Evolutionary conservation across 129 eudicot species (phyloP), one percentile per base, ranked within the genome.

Genomic region (Centaurea solstitialis): DNA sequence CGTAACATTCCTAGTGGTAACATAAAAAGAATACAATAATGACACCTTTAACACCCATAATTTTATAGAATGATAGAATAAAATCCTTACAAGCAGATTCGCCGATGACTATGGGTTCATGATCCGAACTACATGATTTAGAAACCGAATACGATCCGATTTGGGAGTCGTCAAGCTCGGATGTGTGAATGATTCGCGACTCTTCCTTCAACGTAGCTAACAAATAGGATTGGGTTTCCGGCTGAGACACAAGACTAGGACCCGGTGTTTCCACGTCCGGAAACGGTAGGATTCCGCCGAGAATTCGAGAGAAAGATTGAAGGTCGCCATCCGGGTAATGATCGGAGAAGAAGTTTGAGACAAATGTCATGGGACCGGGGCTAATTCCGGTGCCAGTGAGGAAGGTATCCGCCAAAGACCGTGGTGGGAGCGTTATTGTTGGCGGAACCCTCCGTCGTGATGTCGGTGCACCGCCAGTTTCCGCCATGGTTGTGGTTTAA

Each of bases 361-460:
- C 86, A 6, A 83, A 53, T 8, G 86, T 83, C 86, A 83, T 78
- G 70, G 86, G 86, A 15, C 86, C 86, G 0, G 77, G 86, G 77
- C 81, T 70, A 76, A 82, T 22, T 20, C 73, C 81, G 40, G 35
- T 10, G 64, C 66, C 85, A 9, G 35, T n/a, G 64, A 62, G 17
- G 26, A 39, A 69, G n/a, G 68, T 5, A 26, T 70, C 86, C 10
- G 45, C 26, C 30, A 66, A 23, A 57, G 81, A 26, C 72, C 59
- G 77, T 5, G 53, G 72, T 59, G 85, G 81, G 20, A 82, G 81
- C 10, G 77, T 76, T 69, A 82, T 39, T 77, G 8, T 69, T 9
- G 77, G 72, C 18, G 81, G 81, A 82, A 53, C 57, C 9, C 72
- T 13, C 71, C 67, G 68, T 38, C 20, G 66, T 41, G 50, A 50